Base-by-base conservation (phyloP, 768 basidiomycete species). In the Amanita pseudoporphyria region DNA sequence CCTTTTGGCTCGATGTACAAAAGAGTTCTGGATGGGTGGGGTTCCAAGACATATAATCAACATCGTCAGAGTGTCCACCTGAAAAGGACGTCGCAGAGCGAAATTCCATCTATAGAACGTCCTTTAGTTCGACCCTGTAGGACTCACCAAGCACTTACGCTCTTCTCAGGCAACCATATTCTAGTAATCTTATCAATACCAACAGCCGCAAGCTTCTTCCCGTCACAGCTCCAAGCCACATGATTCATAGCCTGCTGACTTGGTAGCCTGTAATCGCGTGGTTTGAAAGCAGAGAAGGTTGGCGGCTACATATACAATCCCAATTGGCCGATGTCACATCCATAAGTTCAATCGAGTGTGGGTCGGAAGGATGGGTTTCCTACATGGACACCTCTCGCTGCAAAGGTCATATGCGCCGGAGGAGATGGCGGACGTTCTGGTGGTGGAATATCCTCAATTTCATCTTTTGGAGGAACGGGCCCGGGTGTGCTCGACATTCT, bases 1-100 rank as follows among this genome's bases (percentile, higher is more conserved):
- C 87, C 57, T 77, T 83, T 59, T 82, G 79, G 56, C 87, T 82
- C 13, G 85, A 86, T 0, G 87, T 82, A 53, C 83, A 87, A 59
- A 91, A 87, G 13, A 88, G 65, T 33, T 89, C 87, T 3, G 87
- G 85, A 56, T 90, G 87, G 2, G 82, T 84, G 1, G 87, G 87
- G 60, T 87, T 87, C 87, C 87, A 91, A 6, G 85, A 79, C 36
- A 89, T 67, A 53, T 87, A 80, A 57, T 90, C 87, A n/a, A 84
- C 82, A 39, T 87, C 86, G 48, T 87, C 85, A 2, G 75, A 71
- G 54, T 89, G 87, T 6, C 78, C 86, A 18, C 86, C 84, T 1
- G 81, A 74, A 51, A 78, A 87, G 13, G 74, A 67, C 1, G 74
- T 67, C 13, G 87, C 82, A 13, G 80, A 72, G 55, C 87, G 75